Conservation (phyloP, 345 rosid genomes). For the Stellera chamaejasme region DNA sequence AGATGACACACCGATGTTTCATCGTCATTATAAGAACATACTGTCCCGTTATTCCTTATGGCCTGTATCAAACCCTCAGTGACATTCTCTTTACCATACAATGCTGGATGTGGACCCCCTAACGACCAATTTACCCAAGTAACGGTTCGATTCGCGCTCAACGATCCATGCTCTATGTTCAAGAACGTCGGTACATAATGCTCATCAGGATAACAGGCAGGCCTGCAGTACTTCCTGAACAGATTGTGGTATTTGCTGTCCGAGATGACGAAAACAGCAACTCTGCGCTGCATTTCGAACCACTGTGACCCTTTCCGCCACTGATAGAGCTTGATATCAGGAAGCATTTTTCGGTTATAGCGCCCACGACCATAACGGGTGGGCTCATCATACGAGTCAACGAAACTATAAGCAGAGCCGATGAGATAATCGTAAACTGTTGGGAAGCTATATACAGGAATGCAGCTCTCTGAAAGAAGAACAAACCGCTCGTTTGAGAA, state of each 20-base stretch:
- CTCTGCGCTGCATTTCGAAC: constrained; percentile 71
- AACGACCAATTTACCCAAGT: constrained; percentile 95
- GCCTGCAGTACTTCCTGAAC: constrained; percentile 68
- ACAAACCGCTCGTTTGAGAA: constrained; percentile 81
- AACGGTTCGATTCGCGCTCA: constrained; percentile 61
- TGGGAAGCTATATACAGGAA: constrained; percentile 76
- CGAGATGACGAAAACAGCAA: constrained; percentile 55
- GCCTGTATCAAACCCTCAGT: constrained; percentile 54
- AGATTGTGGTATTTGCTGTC: constrained; percentile 61
- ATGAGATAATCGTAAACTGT: constrained; percentile 70
- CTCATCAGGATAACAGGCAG: constrained; percentile 94
- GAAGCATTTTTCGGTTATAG: constrained; percentile 79
- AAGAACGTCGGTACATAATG: constrained; percentile 80
- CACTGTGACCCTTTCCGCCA: constrained; percentile 97
- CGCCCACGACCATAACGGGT: constrained; percentile 91
- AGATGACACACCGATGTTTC: constrained; percentile 62
- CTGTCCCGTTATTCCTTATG: constrained; percentile 54
- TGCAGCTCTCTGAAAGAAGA: constrained; percentile 94
- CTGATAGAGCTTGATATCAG: constrained; percentile 61
- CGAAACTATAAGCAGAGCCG: constrained; percentile 64
- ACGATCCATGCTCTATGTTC: constrained; percentile 72
- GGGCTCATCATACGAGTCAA: constrained; percentile 85
- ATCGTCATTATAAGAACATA: constrained; percentile 57
- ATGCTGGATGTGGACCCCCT: constrained; percentile 88
- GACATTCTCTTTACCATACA: constrained; percentile 36